These are phyloP conservation scores for Crepidotus variabilis DNA, from an alignment of 768 basidiomycete species.

Conservation along the genomic window DNA sequence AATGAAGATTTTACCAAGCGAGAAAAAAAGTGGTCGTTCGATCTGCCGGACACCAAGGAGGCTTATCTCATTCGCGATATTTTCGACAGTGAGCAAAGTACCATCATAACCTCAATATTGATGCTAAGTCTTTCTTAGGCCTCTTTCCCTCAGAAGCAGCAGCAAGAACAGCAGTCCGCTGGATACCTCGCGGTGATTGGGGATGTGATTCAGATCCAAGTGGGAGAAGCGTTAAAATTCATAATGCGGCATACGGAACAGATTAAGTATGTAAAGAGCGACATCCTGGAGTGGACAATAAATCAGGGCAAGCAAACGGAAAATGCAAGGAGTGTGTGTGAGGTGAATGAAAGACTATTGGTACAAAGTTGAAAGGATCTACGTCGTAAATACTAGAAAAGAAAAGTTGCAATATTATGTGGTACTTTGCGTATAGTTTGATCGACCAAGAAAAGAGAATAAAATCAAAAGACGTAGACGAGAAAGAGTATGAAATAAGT, in stretches of 20 bases:
- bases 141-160: slow-evolving; percentile 85
- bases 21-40: slow-evolving; percentile 69
- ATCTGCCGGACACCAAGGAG: slow-evolving; percentile 94
- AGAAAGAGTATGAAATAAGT: slow-evolving; percentile 13
- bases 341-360: slow-evolving; percentile 18
- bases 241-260: slow-evolving; percentile 81
- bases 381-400: slow-evolving; percentile 23
- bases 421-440: not conserved
- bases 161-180: slow-evolving; percentile 87
- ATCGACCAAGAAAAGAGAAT: not conserved
- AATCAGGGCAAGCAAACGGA: slow-evolving; percentile 6
- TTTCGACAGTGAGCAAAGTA: slow-evolving; percentile 63
- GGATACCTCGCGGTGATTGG: slow-evolving; percentile 97
- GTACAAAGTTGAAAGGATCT: slow-evolving; percentile 16
- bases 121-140: slow-evolving; percentile 34
- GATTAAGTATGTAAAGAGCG: slow-evolving; percentile 19
- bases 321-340: not conserved
- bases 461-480: slow-evolving; percentile 1
- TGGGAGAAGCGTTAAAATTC: slow-evolving; percentile 92
- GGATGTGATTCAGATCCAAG: slow-evolving; percentile 93
- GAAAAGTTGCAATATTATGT: slow-evolving; percentile 17
- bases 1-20: slow-evolving; percentile 79
- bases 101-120: not conserved
- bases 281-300: slow-evolving; percentile 14
- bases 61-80: slow-evolving; percentile 90